Conservation (phyloP, 139 green algal genomes). For the Ettlia oleoabundans region DNA sequence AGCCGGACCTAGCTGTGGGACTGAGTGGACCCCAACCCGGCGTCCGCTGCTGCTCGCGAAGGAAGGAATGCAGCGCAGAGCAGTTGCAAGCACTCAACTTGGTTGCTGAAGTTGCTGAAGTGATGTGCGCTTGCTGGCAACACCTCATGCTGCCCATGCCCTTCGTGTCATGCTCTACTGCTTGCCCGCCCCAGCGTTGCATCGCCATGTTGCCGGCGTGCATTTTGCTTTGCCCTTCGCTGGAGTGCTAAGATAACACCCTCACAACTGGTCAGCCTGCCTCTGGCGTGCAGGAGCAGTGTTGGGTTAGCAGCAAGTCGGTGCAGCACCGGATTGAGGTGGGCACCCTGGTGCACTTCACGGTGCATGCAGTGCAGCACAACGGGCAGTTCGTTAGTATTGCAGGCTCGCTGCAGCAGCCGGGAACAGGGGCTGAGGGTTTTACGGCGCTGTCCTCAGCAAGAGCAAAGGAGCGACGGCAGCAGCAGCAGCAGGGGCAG, state of each 20-base stretch:
- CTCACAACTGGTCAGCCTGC: too few species aligned
- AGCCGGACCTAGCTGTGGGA: too few species aligned
- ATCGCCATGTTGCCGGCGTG: too few species aligned
- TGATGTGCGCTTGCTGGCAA: background rate
- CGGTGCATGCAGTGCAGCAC: constrained; percentile 24
- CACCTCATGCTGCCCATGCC: background rate
- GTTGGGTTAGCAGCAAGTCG: constrained; percentile 35
- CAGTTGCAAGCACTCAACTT: too few species aligned
- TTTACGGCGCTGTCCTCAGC: background rate
- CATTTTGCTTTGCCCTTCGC: too few species aligned
- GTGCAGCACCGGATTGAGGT: constrained; percentile 34
- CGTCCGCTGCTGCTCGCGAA: too few species aligned
- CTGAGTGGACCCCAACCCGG: too few species aligned
- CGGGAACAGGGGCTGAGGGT: constrained; percentile 15
- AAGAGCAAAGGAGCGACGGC: background rate
- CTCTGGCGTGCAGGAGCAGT: constrained; percentile 41
- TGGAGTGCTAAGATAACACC: too few species aligned
- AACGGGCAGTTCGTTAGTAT: constrained; percentile 44
- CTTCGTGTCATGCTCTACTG: background rate
- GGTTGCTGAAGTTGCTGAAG: background rate
- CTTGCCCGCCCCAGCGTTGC: too few species aligned
- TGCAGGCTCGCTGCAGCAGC: constrained; percentile 40
- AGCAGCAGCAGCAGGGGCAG: constrained; percentile 4
- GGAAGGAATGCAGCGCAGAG: too few species aligned
- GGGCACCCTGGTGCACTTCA: constrained; percentile 42